These are phyloP conservation scores for Sedum album DNA, from an alignment of 164 flowering plant species.

Conservation along the genomic window DNA sequence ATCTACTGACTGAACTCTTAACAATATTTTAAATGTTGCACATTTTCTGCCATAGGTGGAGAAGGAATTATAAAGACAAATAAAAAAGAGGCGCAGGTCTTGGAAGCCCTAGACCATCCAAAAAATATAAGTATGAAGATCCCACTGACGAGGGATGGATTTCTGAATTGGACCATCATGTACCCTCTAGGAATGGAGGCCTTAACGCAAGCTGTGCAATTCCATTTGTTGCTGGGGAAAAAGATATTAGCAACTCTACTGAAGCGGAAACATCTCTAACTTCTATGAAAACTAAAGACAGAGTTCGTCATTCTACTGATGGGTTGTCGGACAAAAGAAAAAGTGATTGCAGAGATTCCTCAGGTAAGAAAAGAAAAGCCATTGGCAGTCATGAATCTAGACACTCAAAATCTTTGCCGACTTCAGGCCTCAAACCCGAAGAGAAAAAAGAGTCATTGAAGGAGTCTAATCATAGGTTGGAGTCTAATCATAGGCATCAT, in stretches of 20 bases:
- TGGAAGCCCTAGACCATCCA: constrained; percentile 14
- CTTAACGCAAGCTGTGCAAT: constrained; percentile 14
- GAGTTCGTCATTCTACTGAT: neutral
- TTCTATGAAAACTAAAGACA: constrained; percentile 26
- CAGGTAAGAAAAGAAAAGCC: constrained; percentile 50
- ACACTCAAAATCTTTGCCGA: constrained; percentile 13
- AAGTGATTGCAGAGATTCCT: constrained; percentile 11
- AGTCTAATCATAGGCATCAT: constrained; percentile 22
- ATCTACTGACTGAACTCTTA: too few species aligned
- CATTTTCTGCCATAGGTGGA: constrained; percentile 20
- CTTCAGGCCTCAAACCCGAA: constrained; percentile 12
- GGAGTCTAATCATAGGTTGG: too few species aligned
- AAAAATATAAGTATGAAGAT: constrained; percentile 24
- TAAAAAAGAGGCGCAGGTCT: constrained; percentile 19
- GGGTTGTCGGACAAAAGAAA: constrained; percentile 18
- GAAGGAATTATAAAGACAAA: constrained; percentile 17
- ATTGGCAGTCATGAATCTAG: constrained; percentile 26
- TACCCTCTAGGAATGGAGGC: constrained; percentile 12
- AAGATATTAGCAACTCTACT: constrained; percentile 17
- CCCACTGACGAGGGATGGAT: constrained; percentile 9
- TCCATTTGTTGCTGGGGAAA: constrained; percentile 11
- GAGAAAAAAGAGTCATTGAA: too few species aligned
- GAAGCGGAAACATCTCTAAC: constrained; percentile 17
- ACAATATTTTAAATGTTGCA: neutral
- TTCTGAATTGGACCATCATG: constrained; percentile 11